These are phyloP conservation scores for Allantophomopsis cytisporea DNA, from an alignment of 2,329 filamentous ascomycete species.

Conservation along the genomic window DNA sequence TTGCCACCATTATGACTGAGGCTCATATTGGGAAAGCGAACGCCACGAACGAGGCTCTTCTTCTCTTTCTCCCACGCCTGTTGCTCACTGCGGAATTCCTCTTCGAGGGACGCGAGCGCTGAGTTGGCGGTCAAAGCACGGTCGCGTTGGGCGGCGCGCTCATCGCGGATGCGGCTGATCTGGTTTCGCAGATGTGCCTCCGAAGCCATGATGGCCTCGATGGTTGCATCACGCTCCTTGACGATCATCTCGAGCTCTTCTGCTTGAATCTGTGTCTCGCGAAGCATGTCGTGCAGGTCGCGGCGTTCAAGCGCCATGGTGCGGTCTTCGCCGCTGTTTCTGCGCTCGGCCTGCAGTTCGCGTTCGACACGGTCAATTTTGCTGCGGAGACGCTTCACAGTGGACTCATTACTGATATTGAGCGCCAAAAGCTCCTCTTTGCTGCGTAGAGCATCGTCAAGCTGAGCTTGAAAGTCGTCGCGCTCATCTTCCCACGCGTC, in stretches of 20 bases:
- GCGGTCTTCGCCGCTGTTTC: conserved; percentile 40
- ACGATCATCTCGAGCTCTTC: conserved; percentile 64
- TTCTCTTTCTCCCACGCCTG: conserved; percentile 31
- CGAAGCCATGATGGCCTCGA: conserved; percentile 40
- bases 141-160: conserved; percentile 32
- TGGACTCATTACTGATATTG: conserved; percentile 28
- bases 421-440: conserved; percentile 23
- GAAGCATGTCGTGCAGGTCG: conserved; percentile 45
- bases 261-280: conserved; percentile 47
- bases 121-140: conserved; percentile 8
- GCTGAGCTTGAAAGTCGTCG: conserved; percentile 20
- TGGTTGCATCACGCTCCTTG: conserved; percentile 51
- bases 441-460: conserved; percentile 29
- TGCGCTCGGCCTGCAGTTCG: conserved; percentile 39
- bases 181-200: conserved; percentile 50
- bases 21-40: conserved; percentile 23
- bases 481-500: conserved; percentile 20
- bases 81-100: conserved; percentile 22
- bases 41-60: conserved; percentile 22
- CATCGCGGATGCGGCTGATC: conserved; percentile 54
- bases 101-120: conserved; percentile 17
- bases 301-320: conserved; percentile 42
- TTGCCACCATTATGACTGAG: conserved; percentile 17
- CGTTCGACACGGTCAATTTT: conserved; percentile 27
- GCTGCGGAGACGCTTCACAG: conserved; percentile 32